Evolutionary conservation across 768 basidiomycete genomes (phyloP).

Genomic region (Amanita thiersii): DNA sequence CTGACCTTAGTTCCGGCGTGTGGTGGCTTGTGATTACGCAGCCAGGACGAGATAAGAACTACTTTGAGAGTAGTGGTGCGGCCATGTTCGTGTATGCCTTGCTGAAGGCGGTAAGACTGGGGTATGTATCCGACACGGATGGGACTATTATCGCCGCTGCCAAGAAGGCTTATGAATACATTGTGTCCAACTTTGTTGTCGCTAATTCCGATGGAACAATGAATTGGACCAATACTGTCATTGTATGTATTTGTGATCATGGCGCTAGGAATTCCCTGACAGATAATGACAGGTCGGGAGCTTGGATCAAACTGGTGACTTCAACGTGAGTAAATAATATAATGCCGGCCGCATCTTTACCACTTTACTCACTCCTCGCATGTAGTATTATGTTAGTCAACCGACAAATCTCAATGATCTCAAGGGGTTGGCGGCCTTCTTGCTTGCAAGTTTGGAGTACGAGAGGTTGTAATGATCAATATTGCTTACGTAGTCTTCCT

Average conservation of each 20-base stretch:
- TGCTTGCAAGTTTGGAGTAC: slow-evolving; percentile 38
- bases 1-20: slow-evolving; percentile 28
- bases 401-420: slow-evolving; percentile 32
- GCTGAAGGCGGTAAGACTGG: slow-evolving; percentile 34
- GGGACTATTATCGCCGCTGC: slow-evolving; percentile 29
- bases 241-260: slow-evolving; percentile 19
- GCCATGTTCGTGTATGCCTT: slow-evolving; percentile 41
- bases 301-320: slow-evolving; percentile 28
- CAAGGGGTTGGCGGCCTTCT: slow-evolving; percentile 36
- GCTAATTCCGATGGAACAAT: slow-evolving; percentile 34
- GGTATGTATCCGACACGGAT: slow-evolving; percentile 29
- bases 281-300: slow-evolving; percentile 28
- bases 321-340: slow-evolving; percentile 19
- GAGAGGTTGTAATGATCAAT: slow-evolving; percentile 25
- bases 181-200: slow-evolving; percentile 30
- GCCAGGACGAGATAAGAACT: slow-evolving; percentile 35
- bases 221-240: slow-evolving; percentile 36
- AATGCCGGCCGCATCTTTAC: neutral
- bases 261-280: neutral
- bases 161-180: slow-evolving; percentile 34
- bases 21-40: slow-evolving; percentile 48
- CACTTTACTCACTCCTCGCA: neutral
- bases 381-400: slow-evolving; percentile 37
- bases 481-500: no score
- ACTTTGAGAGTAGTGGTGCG: slow-evolving; percentile 40